phyloP scores from a whole-genome alignment of 306 rosid species.

The Trichosanthes truncata region DNA sequence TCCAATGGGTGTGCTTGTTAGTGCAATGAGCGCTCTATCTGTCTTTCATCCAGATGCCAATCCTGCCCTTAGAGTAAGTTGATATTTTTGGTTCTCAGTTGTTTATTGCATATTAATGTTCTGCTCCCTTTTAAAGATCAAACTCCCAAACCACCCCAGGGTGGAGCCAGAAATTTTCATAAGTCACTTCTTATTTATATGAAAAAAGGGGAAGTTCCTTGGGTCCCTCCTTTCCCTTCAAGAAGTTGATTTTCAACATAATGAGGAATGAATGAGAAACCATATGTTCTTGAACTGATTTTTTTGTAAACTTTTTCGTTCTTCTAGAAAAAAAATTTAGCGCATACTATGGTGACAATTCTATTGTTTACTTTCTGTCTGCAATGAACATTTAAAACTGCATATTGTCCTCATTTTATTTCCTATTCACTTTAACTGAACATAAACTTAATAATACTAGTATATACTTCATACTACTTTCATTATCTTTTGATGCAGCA shows the following conservation, averaged over 20 bases:
- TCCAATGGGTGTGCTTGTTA: constrained; percentile 89
- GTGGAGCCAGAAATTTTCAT: neutral
- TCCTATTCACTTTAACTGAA: neutral
- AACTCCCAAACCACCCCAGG: neutral
- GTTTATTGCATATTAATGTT: neutral
- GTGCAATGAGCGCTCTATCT: constrained; percentile 83
- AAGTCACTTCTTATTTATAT: neutral
- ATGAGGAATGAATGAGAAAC: neutral
- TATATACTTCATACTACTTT: neutral
- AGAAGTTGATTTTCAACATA: neutral
- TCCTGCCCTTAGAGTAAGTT: constrained; percentile 76
- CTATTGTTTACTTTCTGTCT: neutral
- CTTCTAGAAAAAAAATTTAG: neutral
- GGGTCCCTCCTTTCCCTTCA: neutral
- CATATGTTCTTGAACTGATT: neutral
- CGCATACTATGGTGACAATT: neutral
- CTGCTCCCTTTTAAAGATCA: neutral
- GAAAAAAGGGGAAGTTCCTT: neutral
- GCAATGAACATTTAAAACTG: neutral
- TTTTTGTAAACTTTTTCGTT: neutral
- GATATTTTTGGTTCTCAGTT: neutral
- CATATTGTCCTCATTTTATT: neutral
- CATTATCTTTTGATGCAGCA: neutral
- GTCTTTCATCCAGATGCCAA: constrained; percentile 85
- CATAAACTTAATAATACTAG: neutral